Conservation (phyloP, 495 filamentous ascomycete genomes). For the Hypomontagnella monticulosa region DNA sequence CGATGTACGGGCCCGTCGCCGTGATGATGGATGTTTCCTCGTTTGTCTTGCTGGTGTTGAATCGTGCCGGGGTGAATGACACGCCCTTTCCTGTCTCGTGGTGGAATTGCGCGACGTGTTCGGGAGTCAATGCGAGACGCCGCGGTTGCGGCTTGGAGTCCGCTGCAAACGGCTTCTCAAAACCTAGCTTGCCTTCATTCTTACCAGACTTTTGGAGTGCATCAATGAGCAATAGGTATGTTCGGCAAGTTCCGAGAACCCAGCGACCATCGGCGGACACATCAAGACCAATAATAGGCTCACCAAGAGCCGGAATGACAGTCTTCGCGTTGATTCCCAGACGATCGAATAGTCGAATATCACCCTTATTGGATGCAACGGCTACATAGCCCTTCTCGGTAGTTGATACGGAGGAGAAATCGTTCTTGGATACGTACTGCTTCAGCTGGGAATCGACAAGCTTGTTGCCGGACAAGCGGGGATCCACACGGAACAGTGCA, state of each 20-base stretch:
- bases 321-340: conserved; percentile 98
- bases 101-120: conserved; percentile 95
- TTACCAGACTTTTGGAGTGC: conserved; percentile 90
- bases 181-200: conserved; percentile 96
- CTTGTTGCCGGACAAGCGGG: conserved; percentile 88
- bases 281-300: conserved; percentile 93
- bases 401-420: conserved; percentile 92
- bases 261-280: conserved; percentile 94
- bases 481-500: conserved; percentile 92
- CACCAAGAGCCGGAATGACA: conserved; percentile 92
- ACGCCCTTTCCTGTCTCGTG: conserved; percentile 89
- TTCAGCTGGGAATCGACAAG: conserved; percentile 92
- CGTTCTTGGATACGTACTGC: conserved; percentile 95
- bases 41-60: conserved; percentile 87
- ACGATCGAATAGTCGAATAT: conserved; percentile 95
- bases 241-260: conserved; percentile 93
- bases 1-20: conserved; percentile 95
- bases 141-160: conserved; percentile 93
- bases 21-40: conserved; percentile 93
- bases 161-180: conserved; percentile 91
- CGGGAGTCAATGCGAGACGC: conserved; percentile 84
- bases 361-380: conserved; percentile 96
- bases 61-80: conserved; percentile 88
- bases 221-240: conserved; percentile 94
- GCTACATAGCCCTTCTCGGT: conserved; percentile 97